These are phyloP conservation scores for Epithele typhae DNA, from an alignment of 768 basidiomycete species.

Conservation along the genomic window DNA sequence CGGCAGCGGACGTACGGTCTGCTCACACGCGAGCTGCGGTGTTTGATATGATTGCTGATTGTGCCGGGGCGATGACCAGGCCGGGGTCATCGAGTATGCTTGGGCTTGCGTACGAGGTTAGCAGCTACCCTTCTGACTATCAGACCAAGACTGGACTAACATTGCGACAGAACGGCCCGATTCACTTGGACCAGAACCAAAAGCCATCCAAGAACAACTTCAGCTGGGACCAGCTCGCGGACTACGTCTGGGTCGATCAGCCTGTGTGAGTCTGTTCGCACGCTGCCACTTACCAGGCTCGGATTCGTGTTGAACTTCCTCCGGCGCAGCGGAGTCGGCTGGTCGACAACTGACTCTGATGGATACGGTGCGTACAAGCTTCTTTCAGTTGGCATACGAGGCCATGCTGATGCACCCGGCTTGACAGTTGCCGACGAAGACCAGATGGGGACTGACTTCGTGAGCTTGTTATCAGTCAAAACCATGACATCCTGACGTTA, in stretches of 20 bases:
- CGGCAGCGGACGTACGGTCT: neutral
- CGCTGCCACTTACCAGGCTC: no score
- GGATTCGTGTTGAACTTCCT: no score
- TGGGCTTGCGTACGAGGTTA: slow-evolving; percentile 55
- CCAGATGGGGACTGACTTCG: slow-evolving; percentile 53
- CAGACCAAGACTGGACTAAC: no score
- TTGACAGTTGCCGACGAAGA: slow-evolving; percentile 42
- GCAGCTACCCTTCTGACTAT: no score
- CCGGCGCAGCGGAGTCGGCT: slow-evolving; percentile 49
- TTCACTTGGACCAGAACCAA: slow-evolving; percentile 50
- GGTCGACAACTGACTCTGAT: slow-evolving; percentile 54
- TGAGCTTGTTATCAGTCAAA: no score
- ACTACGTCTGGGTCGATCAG: slow-evolving; percentile 73
- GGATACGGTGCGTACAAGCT: slow-evolving; percentile 41
- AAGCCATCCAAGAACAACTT: slow-evolving; percentile 46
- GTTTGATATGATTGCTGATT: neutral
- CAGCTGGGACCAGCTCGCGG: slow-evolving; percentile 57
- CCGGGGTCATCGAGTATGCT: slow-evolving; percentile 69
- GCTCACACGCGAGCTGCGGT: neutral
- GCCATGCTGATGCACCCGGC: neutral
- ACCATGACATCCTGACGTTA: neutral
- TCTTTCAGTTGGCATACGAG: neutral
- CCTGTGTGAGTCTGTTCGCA: slow-evolving; percentile 47
- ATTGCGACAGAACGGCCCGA: slow-evolving; percentile 60
- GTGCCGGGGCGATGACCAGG: no score